Evolutionary conservation across 2,329 filamentous ascomycete species (phyloP), one percentile per base, ranked within the genome.

Genomic region (Beauveria rudraprayagi): DNA sequence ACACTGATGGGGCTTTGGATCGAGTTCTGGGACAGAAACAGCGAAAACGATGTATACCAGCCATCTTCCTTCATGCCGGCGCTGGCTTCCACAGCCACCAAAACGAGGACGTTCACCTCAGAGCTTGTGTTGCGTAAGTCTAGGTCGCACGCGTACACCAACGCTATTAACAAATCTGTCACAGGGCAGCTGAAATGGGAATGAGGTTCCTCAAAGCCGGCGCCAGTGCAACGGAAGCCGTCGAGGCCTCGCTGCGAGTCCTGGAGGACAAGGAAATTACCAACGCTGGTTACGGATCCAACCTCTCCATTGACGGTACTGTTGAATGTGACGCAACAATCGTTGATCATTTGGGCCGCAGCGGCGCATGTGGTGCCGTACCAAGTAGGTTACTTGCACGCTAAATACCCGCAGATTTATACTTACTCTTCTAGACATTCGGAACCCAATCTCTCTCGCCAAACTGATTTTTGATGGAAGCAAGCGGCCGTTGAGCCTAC

Each of bases 281-380:
- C 41, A 99, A 99, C 72, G 90, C 93, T 43, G 94, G 94, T 0
- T 97, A 90, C 71, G 94, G 95, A 52, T 99, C 94, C 75, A 99
- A 99, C 69, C 78, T 99, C 26, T 88, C 91, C 50, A 90, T 96
- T 64, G 89, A 97, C 67, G 94, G 94, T 1, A 84, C 86, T 1
- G 94, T 97, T 14, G 94, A 99, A 73, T 95, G 92, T 67, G 94
- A 99, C 77, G 94, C 94, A 60, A 92, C 91, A 0, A 84, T 99
- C 59, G 89, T 99, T 46, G 92, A 99, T 69, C 90, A 97, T 71
- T 78, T 88, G 56, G 94, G 95, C 47, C 86, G 92, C 65, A 97
- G 93, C 72, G 94, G 94, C 66, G 94, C 92, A 47, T 95, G 91
- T 66, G 95, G 94, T 66, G 93, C 94, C 48, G 91, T 94, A 48